Base-by-base conservation (phyloP, 352 stramenopile species). In the Phytophthora idaei region DNA sequence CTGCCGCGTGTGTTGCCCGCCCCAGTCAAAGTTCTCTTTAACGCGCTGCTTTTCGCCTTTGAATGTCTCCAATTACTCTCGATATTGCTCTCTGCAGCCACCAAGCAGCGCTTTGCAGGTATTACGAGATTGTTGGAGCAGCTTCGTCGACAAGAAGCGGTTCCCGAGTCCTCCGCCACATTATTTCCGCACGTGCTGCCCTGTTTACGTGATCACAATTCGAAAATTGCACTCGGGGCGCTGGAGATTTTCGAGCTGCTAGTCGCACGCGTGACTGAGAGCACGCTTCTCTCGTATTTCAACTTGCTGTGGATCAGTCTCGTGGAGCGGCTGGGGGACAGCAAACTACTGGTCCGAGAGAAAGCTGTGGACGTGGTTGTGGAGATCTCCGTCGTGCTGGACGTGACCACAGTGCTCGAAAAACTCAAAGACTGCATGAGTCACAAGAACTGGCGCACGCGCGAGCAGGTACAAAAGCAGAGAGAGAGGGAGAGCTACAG, bases 381-480 rank as follows among this genome's bases (percentile, higher is more conserved):
- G 12, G 55, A 70, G 59, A 73, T 95, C 32, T 77, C 83, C 2
- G 62, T 87, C n/a, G 81, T 89, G 46, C 57, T 94, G 10, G 87
- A 86, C n/a, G 70, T 92, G n/a, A 28, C 63, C 1, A 55, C 61
- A 4, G 69, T 92, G 44, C 66, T 94, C 27, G 85, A 95, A 11
- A 80, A 73, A 32, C 67, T 92, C 5, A 72, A 83, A 54, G 47
- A 2, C 1, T 76, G 66, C 31, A 71, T 73, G 37, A 45, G 41
- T 21, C 88, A 95, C 73, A 94, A 94, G 75, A 95, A 95, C 62
- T 95, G 88, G 88, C 78, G 88, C 21, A 90, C 81, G 5, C 73
- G 88, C 31, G 86, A 94, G 44, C 87, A 93, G 79, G 87, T 94
- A 65, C 29, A 52, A 12, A 28, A 11, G 5, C 11, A 41, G n/a